Conservation (phyloP, 163 green algal genomes). For the Prototheca wickerhamii region DNA sequence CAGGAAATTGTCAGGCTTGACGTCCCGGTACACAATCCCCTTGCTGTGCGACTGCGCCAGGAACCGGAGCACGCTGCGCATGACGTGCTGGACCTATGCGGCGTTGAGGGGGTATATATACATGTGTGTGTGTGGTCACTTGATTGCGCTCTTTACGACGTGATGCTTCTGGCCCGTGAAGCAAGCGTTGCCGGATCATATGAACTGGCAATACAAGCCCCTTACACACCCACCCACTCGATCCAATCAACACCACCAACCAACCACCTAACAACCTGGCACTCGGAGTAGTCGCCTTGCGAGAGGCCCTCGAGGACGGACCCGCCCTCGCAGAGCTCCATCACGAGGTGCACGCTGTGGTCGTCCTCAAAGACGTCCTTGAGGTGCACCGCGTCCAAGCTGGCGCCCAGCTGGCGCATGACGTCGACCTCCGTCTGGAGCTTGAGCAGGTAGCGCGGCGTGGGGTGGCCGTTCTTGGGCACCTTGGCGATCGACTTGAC, state of each 20-base stretch:
- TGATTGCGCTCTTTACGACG: too few species aligned
- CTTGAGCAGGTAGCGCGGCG: slow-evolving; percentile 84
- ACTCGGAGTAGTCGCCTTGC: too few species aligned
- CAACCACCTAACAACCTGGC: too few species aligned
- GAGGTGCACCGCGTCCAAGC: slow-evolving; percentile 79
- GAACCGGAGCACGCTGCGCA: slow-evolving; percentile 79
- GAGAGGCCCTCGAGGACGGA: slow-evolving; percentile 70
- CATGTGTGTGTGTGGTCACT: too few species aligned
- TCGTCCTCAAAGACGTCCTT: slow-evolving; percentile 49
- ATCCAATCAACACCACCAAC: too few species aligned
- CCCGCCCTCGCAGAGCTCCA: slow-evolving; percentile 70
- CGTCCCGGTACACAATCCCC: slow-evolving; percentile 76
- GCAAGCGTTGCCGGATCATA: too few species aligned
- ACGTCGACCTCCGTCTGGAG: slow-evolving; percentile 88
- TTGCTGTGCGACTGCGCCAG: slow-evolving; percentile 87
- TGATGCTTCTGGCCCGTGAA: too few species aligned
- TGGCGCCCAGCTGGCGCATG: slow-evolving; percentile 83
- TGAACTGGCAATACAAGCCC: background rate
- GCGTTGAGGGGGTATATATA: too few species aligned
- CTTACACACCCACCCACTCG: background rate
- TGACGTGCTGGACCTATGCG: slow-evolving; percentile 34
- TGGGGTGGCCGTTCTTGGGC: slow-evolving; percentile 59
- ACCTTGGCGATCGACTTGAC: slow-evolving; percentile 65
- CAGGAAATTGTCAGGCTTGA: slow-evolving; percentile 90
- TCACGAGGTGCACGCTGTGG: slow-evolving; percentile 58